Percentiles rank a stretch among this genome's conserved stretches.
These are phyloP conservation scores for Jacaranda copaia DNA, from an alignment of 257 asterid species.

Conservation along the genomic window DNA sequence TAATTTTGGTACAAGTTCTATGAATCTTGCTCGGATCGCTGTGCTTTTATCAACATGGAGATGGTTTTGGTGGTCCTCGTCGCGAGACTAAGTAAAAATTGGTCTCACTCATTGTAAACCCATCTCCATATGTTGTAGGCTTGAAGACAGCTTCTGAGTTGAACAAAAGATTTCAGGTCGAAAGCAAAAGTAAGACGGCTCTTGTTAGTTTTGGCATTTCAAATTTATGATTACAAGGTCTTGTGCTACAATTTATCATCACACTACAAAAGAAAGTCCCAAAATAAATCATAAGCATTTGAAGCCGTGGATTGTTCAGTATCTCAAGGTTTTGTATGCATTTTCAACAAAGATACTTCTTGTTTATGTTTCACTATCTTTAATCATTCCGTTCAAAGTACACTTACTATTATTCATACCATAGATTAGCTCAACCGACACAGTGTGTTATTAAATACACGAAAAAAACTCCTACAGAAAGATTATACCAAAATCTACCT, in stretches of 20 bases:
- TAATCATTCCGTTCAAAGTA: no score
- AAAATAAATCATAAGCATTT: neutral
- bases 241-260: neutral
- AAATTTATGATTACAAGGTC: neutral
- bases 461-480: no score
- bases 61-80: slow-evolving; percentile 58
- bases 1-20: slow-evolving; percentile 36
- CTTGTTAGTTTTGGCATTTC: neutral
- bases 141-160: neutral
- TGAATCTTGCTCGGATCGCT: slow-evolving; percentile 56
- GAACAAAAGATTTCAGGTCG: no score
- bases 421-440: no score
- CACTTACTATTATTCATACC: no score
- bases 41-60: slow-evolving; percentile 53
- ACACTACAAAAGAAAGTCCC: neutral
- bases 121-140: slow-evolving; percentile 33
- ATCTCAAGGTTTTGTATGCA: no score
- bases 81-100: slow-evolving; percentile 45
- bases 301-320: no score
- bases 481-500: no score
- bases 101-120: slow-evolving; percentile 48
- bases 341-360: neutral
- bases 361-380: no score
- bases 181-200: no score
- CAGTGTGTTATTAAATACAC: no score